Evolutionary conservation across 2,329 filamentous ascomycete genomes (phyloP), one percentile per base, ranked within the genome.

Genomic region (Fusarium scirpi): DNA sequence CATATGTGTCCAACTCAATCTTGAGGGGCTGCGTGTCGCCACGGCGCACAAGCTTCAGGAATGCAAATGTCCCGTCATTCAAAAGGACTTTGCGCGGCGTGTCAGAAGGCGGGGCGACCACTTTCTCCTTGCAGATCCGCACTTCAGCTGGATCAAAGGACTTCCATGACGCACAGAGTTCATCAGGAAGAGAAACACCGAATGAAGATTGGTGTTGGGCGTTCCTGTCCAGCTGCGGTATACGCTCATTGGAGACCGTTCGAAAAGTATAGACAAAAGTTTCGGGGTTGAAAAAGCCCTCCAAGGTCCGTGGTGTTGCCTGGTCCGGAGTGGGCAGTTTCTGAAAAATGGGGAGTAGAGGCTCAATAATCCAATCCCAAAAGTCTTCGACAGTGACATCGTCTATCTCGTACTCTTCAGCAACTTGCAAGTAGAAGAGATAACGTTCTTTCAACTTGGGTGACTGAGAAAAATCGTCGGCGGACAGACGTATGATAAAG

Each of bases 61-160:
- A 49, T 0, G 43, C 22, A 5, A 2, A 1, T 1, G 5, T 38
- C 1, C 6, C 53, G 1, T 27, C 12, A 2, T 8, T 13, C 1
- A 38, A 6, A 4, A 18, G 5, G 20, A 56, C 22, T 13, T 2
- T 49, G 0, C 18, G 24, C 10, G 43, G 53, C 1, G 0, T 22
- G 6, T 22, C 34, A 10, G 43, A 27, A 16, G 43, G 53, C 1
- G 43, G 53, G 1, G 13, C 22, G 1, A 25, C 9, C 0, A 0
- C 1, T 0, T 20, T 27, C 13, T 7, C 11, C 8, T 56, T 18
- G 11, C 11, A 49, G 1, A 3, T 29, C 9, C 6, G 1, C 6
- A 29, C 29, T n/a, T 56, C 0, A 29, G 43, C 1, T 15, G 3
- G 2, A 8, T 25, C 3, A 4, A 6, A 56, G 18, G 18, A 22